phyloP scores from a whole-genome alignment of 495 filamentous ascomycete genomes.

The Aspergillus avenaceus region DNA sequence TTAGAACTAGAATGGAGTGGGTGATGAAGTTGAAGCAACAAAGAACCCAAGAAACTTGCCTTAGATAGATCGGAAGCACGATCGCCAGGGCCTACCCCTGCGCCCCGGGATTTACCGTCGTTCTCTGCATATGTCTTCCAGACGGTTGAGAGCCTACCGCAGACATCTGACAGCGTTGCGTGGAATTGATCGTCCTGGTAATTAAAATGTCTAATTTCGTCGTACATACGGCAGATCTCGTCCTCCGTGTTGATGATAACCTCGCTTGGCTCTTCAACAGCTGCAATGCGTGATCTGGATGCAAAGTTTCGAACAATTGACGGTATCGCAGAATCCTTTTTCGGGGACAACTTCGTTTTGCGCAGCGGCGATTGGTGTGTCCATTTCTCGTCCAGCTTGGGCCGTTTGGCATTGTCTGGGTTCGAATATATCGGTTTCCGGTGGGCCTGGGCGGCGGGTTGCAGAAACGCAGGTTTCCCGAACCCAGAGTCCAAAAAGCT shows the following conservation, averaged over 20 bases:
- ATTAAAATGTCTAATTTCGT: constrained; percentile 50
- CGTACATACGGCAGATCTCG: constrained; percentile 43
- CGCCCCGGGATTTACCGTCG: constrained; percentile 35
- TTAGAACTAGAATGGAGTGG: constrained; percentile 42
- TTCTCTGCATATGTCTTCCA: constrained; percentile 54
- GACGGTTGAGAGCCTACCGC: constrained; percentile 49
- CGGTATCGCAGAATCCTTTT: constrained; percentile 48
- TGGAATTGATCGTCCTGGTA: constrained; percentile 53
- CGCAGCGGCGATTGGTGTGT: constrained; percentile 31
- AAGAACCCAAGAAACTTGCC: constrained; percentile 65
- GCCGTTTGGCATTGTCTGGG: constrained; percentile 38
- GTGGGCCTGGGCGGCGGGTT: constrained; percentile 12
- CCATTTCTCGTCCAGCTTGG: constrained; percentile 44
- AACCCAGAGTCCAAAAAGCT: constrained; percentile 35
- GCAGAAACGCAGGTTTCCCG: constrained; percentile 20
- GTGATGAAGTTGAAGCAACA: constrained; percentile 73
- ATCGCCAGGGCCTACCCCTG: constrained; percentile 59
- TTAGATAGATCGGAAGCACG: constrained; percentile 58
- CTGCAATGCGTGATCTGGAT: constrained; percentile 24
- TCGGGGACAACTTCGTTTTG: constrained; percentile 38
- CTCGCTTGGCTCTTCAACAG: constrained; percentile 40
- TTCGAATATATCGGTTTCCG: constrained; percentile 42
- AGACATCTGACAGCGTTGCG: constrained; percentile 49
- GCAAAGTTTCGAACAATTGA: constrained; percentile 43
- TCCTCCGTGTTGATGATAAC: constrained; percentile 45